Conservation (phyloP, 176 grass and related monocot genomes). For the Carex parvula region DNA sequence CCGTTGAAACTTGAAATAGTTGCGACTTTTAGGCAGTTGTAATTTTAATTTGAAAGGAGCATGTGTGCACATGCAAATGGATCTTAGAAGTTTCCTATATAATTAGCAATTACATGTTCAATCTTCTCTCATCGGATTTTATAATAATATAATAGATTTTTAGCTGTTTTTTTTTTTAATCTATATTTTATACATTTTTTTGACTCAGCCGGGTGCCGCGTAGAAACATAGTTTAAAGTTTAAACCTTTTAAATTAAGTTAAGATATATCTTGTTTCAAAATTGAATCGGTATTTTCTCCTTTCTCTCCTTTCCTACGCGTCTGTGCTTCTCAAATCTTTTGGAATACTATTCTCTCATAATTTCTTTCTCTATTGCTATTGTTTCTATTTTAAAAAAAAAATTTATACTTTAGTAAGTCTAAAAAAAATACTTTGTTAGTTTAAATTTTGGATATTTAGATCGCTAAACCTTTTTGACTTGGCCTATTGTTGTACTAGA, state of each 20-base stretch:
- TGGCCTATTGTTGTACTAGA: background rate
- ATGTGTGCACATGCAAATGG: constrained; percentile 4
- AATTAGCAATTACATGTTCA: background rate
- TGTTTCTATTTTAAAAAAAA: background rate
- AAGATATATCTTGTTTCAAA: background rate
- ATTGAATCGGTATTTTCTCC: background rate
- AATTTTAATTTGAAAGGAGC: background rate
- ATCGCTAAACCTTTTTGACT: constrained; percentile 1
- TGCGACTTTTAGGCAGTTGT: background rate
- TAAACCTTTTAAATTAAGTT: background rate
- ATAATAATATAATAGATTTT: background rate
- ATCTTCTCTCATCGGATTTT: background rate
- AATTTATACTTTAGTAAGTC: background rate
- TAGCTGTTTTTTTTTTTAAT: background rate
- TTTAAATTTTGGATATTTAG: constrained; percentile 1
- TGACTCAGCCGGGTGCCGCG: background rate
- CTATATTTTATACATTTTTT: constrained; percentile 8
- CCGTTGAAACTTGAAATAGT: background rate
- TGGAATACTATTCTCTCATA: background rate
- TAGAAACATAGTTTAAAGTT: constrained; percentile 18
- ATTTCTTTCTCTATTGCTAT: background rate
- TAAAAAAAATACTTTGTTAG: background rate
- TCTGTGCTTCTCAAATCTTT: constrained; percentile 19
- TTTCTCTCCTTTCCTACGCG: background rate
- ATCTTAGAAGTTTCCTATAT: background rate